phyloP scores from a whole-genome alignment of 2,329 filamentous ascomycete genomes.

The Calonectria leucothoes region DNA sequence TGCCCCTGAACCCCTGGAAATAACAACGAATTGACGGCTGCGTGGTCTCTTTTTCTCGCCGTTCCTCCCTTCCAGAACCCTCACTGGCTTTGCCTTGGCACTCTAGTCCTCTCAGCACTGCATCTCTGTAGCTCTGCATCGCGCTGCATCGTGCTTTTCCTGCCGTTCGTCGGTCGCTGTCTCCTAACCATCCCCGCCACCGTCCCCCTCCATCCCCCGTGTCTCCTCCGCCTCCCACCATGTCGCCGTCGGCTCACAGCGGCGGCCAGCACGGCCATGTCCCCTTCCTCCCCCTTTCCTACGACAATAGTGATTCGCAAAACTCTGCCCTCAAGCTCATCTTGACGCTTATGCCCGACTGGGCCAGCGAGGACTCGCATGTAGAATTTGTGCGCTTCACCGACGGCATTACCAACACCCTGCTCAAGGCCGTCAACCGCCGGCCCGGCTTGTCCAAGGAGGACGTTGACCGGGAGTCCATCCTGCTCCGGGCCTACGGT shows the following conservation, averaged over 20 bases:
- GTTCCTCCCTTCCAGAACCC: slow-evolving; percentile 7
- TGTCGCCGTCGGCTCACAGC: slow-evolving; percentile 48
- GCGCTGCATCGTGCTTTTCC: not conserved
- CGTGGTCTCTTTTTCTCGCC: not conserved
- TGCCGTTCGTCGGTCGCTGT: slow-evolving; percentile 19
- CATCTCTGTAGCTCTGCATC: slow-evolving; percentile 15
- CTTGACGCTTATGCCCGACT: slow-evolving; percentile 83
- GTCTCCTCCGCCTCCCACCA: slow-evolving; percentile 36
- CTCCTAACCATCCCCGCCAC: slow-evolving; percentile 20
- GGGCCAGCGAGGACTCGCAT: slow-evolving; percentile 78
- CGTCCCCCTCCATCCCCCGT: slow-evolving; percentile 21
- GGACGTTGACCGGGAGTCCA: slow-evolving; percentile 85
- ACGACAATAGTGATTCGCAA: slow-evolving; percentile 81
- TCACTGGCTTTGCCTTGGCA: slow-evolving; percentile 12
- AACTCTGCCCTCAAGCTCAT: slow-evolving; percentile 84
- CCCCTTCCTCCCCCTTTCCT: slow-evolving; percentile 78
- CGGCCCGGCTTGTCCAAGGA: slow-evolving; percentile 72
- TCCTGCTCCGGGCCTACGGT: slow-evolving; percentile 93
- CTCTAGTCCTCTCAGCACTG: slow-evolving; percentile 5
- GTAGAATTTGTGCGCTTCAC: slow-evolving; percentile 93
- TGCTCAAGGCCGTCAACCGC: slow-evolving; percentile 81
- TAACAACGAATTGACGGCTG: slow-evolving; percentile 26
- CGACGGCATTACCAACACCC: slow-evolving; percentile 97
- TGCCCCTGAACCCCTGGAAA: slow-evolving; percentile 31
- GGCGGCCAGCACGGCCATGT: slow-evolving; percentile 56